A percentile compares a stretch with the other conserved stretches of the same genome.
Conservation (phyloP, 1,139 yeast genomes). For the Candida sp. region DNA sequence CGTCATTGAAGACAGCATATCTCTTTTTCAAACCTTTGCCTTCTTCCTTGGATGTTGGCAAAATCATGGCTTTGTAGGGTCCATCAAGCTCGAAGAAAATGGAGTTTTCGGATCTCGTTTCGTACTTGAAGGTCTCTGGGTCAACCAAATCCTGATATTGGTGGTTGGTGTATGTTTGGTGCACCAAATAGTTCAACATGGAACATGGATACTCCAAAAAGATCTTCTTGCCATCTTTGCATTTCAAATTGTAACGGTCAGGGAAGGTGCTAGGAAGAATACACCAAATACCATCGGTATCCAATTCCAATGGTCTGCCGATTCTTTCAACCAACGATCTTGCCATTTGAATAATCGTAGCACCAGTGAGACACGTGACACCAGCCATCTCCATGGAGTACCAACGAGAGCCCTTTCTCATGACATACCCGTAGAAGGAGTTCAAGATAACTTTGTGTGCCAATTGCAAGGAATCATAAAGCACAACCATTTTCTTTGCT, state of each 20-base stretch:
- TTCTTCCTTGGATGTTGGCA: constrained; percentile 98
- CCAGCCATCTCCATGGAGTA: constrained; percentile 99
- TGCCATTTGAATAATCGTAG: constrained; percentile 98
- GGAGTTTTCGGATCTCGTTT: constrained; percentile 86
- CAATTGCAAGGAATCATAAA: constrained; percentile 93
- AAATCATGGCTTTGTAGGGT: constrained; percentile 96
- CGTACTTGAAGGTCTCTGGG: constrained; percentile 67
- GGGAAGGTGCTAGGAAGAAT: constrained; percentile 93
- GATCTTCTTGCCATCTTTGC: constrained; percentile 79
- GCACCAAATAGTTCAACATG: constrained; percentile 94
- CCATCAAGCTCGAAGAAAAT: constrained; percentile 99
- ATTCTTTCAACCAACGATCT: constrained; percentile 89
- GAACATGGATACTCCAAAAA: constrained; percentile 93
- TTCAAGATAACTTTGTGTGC: constrained; percentile 98
- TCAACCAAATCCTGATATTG: constrained; percentile 92
- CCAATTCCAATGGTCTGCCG: constrained; percentile 95
- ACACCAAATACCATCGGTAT: constrained; percentile 99
- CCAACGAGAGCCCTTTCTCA: constrained; percentile 99
- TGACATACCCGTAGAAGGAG: constrained; percentile 97
- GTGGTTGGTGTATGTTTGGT: constrained; percentile 87
- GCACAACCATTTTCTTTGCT: constrained; percentile 91
- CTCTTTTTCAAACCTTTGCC: constrained; percentile 96
- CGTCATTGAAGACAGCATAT: constrained; percentile 96
- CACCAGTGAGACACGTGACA: constrained; percentile 97
- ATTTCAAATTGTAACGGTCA: constrained; percentile 74